Evolutionary conservation across 345 rosid species (phyloP), one percentile per base, ranked within the genome.

Genomic region (Psidium guajava): DNA sequence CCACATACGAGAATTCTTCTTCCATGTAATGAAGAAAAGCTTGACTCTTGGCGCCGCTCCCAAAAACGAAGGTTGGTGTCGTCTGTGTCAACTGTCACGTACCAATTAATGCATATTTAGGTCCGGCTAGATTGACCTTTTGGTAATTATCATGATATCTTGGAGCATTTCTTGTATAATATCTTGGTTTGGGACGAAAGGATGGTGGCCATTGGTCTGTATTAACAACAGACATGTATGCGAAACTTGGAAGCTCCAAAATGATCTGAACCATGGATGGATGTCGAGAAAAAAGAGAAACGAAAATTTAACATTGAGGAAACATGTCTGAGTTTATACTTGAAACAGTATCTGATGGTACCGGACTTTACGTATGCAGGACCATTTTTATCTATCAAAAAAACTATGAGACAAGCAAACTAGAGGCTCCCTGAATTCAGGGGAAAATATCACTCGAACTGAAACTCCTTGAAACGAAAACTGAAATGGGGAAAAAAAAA

Each of bases 351-450:
- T 54, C 73, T 25, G 86, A 54, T 52, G 74, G 42, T 49, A 69
- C 25, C 25, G 10, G 80, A 18, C 14, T 49, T 61, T 21, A 25
- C 81, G 53, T 83, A 52, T 27, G 25, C 53, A 27, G 18, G 85
- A 61, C 54, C 59, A 55, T 36, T 85, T 74, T 74, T 54, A 55
- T 57, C 28, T 64, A 54, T 53, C 54, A 32, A 77, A 77, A 27
- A 36, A 11, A 74, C 44, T 13, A 32, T 27, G 22, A 54, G 75
- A 86, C 83, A 82, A 84, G 18, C 82, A 57, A 88, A 87, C 55
- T 85, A 85, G 52, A 61, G 64, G 51, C 82, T 82, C 92, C 92
- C 89, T 85, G 89, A 85, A 84, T 90, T 87, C 90, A 86, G 92
- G 92, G 87, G 56, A 86, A 88, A 55, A 75, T 86, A 57, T 36